Base-by-base conservation (phyloP, 768 basidiomycete species). In the Leccinum boreale region DNA sequence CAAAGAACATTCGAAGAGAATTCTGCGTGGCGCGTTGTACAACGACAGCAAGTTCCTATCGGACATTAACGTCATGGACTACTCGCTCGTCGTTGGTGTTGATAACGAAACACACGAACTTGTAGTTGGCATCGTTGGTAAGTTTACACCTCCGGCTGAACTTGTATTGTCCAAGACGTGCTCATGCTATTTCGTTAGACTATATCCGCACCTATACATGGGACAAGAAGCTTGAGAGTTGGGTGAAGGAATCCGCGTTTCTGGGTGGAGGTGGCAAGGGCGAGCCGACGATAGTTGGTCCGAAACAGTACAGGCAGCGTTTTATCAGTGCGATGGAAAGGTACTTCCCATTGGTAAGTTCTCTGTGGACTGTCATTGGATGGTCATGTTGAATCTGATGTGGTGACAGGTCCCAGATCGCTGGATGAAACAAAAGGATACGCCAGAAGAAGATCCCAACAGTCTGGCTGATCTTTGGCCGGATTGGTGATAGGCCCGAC, bases 171-270 rank as follows among this genome's bases (percentile, higher is more conserved):
- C 56, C 15, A 14, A 31, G 23, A 9, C 5, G 5, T 57, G 49
- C 50, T 69, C 48, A 64, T 31, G 19, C 53, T 53, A 12, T 26
- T 49, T 48, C 24, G 3, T 24, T 55, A 95, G 94, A 97, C 71
- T 97, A 94, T 67, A 92, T 96, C 62, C 89, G 94, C 9, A 94
- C 94, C 4, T 96, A 95, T 68, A 96, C 93, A 0, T 97, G 94
- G 94, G 97, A 99, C 77, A 99, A 99, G 78, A 94, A 94, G 65
- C 77, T 99, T 17, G 97, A 98, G 75, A 98, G 89, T 59, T 97
- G 93, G 94, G 93, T 98, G 46, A 99, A 98, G 69, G 97, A 98
- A 65, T 88, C 92, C 2, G 82, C 91, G 0, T 94, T 95, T 73
- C 77, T 98, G 23, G 94, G 92, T 48, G 89, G 85, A 21, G 81